phyloP scores from a whole-genome alignment of 345 rosid species.

The Limnanthes douglasii region DNA sequence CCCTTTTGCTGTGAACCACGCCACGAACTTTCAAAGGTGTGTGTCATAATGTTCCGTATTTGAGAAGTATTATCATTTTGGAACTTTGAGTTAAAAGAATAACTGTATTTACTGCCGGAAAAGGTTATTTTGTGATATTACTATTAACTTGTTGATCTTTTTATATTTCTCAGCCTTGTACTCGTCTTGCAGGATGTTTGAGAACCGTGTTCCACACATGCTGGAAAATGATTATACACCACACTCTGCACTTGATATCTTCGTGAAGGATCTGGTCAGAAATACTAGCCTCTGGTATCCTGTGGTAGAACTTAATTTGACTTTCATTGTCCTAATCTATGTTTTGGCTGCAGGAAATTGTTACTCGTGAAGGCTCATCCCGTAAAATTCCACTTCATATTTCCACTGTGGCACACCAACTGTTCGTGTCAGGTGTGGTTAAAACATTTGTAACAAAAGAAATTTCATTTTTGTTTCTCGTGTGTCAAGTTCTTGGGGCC shows the following conservation, averaged over 20 bases:
- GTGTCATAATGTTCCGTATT: no score
- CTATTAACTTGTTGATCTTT: no score
- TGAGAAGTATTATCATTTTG: no score
- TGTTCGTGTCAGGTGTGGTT: slow-evolving; percentile 78
- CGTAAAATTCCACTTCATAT: slow-evolving; percentile 73
- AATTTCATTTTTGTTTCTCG: no score
- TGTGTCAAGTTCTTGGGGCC: no score
- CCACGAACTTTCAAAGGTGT: no score
- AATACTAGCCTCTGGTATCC: slow-evolving; percentile 6
- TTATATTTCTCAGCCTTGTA: no score
- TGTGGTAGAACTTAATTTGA: slow-evolving; percentile 1
- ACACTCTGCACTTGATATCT: slow-evolving; percentile 86
- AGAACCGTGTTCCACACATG: slow-evolving; percentile 97
- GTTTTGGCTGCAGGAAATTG: slow-evolving; percentile 61
- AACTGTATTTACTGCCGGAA: no score
- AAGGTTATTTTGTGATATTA: no score
- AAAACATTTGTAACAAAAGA: no score
- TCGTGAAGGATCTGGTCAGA: slow-evolving; percentile 95
- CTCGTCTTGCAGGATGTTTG: slow-evolving; percentile 74
- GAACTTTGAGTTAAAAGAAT: no score
- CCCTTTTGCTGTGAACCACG: no score
- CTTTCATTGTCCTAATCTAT: slow-evolving; percentile 2
- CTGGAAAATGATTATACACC: slow-evolving; percentile 87
- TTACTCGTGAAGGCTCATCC: slow-evolving; percentile 49
- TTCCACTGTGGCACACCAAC: slow-evolving; percentile 69